These are phyloP conservation scores for Verticillium longisporum DNA, from an alignment of 2,329 filamentous ascomycete species.

Conservation along the genomic window DNA sequence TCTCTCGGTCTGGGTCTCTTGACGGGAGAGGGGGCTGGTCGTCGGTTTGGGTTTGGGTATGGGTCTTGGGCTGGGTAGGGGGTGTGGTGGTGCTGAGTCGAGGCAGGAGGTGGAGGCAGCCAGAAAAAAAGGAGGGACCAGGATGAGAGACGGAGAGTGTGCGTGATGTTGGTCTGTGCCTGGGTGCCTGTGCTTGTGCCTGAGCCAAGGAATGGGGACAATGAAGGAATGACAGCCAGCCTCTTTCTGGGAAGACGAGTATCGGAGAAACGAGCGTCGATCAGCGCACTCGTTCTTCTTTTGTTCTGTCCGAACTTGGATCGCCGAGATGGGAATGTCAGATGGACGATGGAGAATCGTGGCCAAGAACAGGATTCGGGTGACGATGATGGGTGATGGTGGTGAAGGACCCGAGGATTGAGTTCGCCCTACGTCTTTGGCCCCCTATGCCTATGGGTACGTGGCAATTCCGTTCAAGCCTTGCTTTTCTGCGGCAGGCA, in stretches of 20 bases:
- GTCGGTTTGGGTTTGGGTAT: not conserved
- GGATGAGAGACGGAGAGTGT: not conserved
- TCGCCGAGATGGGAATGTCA: not conserved
- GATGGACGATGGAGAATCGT: not conserved
- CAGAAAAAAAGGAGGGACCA: conserved; percentile 3
- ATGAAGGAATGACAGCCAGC: not conserved
- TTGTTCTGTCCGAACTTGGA: not conserved
- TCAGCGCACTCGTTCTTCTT: not conserved
- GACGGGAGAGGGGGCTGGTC: not conserved
- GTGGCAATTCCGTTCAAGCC: too few species aligned
- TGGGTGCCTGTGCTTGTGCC: not conserved
- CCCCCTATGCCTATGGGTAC: too few species aligned
- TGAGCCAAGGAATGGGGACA: not conserved
- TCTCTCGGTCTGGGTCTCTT: not conserved
- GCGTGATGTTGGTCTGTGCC: not conserved
- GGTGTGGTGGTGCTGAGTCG: not conserved
- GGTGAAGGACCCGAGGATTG: not conserved
- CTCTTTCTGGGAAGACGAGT: not conserved
- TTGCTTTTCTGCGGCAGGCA: too few species aligned
- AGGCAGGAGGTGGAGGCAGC: not conserved
- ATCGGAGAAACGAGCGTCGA: not conserved
- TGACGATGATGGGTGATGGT: not conserved
- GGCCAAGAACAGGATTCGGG: not conserved
- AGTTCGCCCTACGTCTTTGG: not conserved
- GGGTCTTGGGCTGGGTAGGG: not conserved